Conservation (phyloP, 495 filamentous ascomycete species). For the Hypoxylon rickii region DNA sequence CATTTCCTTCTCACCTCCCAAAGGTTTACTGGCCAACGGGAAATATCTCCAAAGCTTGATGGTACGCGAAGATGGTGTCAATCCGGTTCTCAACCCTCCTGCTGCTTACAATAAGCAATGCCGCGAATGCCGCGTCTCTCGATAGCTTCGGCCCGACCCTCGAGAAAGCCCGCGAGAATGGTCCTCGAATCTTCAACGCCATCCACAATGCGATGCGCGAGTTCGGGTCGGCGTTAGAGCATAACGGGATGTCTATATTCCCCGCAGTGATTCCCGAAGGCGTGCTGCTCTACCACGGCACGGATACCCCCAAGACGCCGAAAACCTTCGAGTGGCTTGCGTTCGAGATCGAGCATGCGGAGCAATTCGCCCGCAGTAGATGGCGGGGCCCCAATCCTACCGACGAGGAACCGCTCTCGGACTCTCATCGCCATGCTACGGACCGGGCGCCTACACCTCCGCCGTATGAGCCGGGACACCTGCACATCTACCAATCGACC, state of each 20-base stretch:
- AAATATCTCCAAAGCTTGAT: too few species aligned
- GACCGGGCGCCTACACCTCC: not conserved
- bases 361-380: slow-evolving; percentile 54
- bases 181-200: slow-evolving; percentile 68
- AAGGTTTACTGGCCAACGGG: too few species aligned
- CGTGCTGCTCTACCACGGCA: slow-evolving; percentile 68
- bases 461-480: slow-evolving; percentile 46
- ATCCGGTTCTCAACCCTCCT: slow-evolving; percentile 5
- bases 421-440: not conserved
- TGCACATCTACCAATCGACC: slow-evolving; percentile 58
- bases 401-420: not conserved
- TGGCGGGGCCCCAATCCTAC: not conserved
- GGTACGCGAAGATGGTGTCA: not conserved
- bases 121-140: not conserved
- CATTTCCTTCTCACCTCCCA: too few species aligned
- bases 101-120: slow-evolving; percentile 4
- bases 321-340: slow-evolving; percentile 68
- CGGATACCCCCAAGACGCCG: slow-evolving; percentile 41
- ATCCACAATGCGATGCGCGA: slow-evolving; percentile 70
- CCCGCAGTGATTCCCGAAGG: slow-evolving; percentile 60
- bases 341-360: slow-evolving; percentile 70
- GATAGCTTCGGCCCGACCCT: slow-evolving; percentile 31
- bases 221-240: slow-evolving; percentile 69
- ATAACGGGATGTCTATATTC: slow-evolving; percentile 72
- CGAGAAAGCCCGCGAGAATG: slow-evolving; percentile 48